Percentiles rank a stretch among this genome's conserved stretches.
phyloP scores from a whole-genome alignment of 1,284 basidiomycete genomes.

The Heterobasidion occidentale region DNA sequence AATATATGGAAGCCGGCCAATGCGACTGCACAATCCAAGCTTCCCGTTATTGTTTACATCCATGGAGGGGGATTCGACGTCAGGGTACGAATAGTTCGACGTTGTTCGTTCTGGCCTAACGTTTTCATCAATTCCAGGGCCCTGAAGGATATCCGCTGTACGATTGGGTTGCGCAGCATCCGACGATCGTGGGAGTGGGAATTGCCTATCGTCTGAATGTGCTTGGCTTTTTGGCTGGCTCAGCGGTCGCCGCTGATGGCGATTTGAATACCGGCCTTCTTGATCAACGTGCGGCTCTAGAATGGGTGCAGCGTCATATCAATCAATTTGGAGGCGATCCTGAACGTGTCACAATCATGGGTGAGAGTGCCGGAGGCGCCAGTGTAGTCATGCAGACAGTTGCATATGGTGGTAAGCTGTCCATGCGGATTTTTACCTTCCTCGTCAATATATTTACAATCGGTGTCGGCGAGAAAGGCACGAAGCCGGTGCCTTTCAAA shows the following conservation, averaged over 20 bases:
- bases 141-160: constrained; percentile 22
- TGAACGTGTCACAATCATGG: constrained; percentile 31
- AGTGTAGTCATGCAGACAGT: constrained; percentile 34
- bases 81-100: constrained; percentile 13
- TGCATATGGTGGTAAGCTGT: constrained; percentile 30
- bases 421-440: background rate
- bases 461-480: constrained; percentile 16
- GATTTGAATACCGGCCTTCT: constrained; percentile 36
- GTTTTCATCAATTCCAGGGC: background rate
- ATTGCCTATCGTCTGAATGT: constrained; percentile 46
- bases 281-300: constrained; percentile 36
- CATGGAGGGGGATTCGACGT: constrained; percentile 37
- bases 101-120: no score
- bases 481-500: constrained; percentile 28
- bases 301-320: constrained; percentile 40
- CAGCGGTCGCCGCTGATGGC: constrained; percentile 16
- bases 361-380: constrained; percentile 38
- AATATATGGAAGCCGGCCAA: constrained; percentile 45
- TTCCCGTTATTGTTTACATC: constrained; percentile 39
- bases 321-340: constrained; percentile 34
- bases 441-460: no score
- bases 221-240: constrained; percentile 44
- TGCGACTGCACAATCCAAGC: constrained; percentile 31
- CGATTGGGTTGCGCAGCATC: constrained; percentile 39
- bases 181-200: constrained; percentile 44